Evolutionary conservation across 2,329 filamentous ascomycete species (phyloP).

Genomic region (Aspergillus sp.): DNA sequence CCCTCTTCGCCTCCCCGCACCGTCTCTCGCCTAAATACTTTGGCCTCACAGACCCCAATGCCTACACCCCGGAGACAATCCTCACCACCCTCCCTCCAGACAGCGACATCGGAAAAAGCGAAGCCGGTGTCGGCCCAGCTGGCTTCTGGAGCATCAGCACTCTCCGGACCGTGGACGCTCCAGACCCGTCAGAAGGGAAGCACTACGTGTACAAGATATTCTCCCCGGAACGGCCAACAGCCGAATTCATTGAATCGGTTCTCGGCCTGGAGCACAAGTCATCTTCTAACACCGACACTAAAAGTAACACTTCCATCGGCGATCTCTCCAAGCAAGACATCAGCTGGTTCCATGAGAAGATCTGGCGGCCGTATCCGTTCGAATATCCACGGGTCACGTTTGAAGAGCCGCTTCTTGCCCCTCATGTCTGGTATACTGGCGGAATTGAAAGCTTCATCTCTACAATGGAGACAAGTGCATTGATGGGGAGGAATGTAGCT

Average conservation of each 20-base stretch:
- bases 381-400: slow-evolving; percentile 84
- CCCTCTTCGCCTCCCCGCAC: slow-evolving; percentile 78
- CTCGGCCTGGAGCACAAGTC: slow-evolving; percentile 45
- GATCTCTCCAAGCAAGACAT: slow-evolving; percentile 52
- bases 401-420: slow-evolving; percentile 70
- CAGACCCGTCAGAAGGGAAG: slow-evolving; percentile 33
- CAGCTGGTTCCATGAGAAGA: slow-evolving; percentile 75
- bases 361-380: slow-evolving; percentile 84
- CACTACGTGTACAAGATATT: slow-evolving; percentile 70
- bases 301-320: slow-evolving; percentile 31
- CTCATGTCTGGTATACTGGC: slow-evolving; percentile 58
- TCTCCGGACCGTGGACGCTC: slow-evolving; percentile 65
- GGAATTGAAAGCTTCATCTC: slow-evolving; percentile 91
- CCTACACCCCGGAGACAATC: slow-evolving; percentile 68
- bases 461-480: slow-evolving; percentile 93
- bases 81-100: slow-evolving; percentile 75
- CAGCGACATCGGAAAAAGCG: slow-evolving; percentile 40
- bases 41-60: slow-evolving; percentile 54
- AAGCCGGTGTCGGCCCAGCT: slow-evolving; percentile 66
- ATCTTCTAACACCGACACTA: slow-evolving; percentile 10
- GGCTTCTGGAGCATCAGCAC: slow-evolving; percentile 87
- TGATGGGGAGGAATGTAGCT: slow-evolving; percentile 73
- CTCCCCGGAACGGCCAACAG: slow-evolving; percentile 54
- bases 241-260: slow-evolving; percentile 51
- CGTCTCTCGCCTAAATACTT: slow-evolving; percentile 74